phyloP scores from a whole-genome alignment of 1,139 yeast species.

The Nadsonia starkeyi-henricii region DNA sequence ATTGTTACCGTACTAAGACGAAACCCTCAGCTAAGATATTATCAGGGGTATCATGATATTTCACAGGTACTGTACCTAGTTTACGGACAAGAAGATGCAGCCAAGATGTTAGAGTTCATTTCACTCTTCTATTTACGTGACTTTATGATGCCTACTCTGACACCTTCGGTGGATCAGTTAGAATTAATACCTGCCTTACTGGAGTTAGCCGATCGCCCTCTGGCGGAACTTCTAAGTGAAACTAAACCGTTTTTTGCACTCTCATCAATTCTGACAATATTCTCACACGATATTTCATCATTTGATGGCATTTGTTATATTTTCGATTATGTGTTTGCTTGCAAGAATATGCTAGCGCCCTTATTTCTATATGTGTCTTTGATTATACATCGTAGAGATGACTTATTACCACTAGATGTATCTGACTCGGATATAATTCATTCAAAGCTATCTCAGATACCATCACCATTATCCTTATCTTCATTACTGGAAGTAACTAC shows the following conservation, averaged over 20 bases:
- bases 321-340: constrained; percentile 50
- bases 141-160: constrained; percentile 63
- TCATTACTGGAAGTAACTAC: constrained; percentile 10
- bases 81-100: constrained; percentile 26
- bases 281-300: constrained; percentile 54
- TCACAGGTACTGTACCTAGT: constrained; percentile 55
- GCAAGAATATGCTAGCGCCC: constrained; percentile 29
- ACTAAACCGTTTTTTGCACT: constrained; percentile 50
- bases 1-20: constrained; percentile 44
- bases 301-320: constrained; percentile 37
- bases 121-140: constrained; percentile 61
- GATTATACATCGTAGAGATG: constrained; percentile 29
- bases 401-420: constrained; percentile 23
- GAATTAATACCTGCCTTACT: constrained; percentile 50
- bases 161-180: constrained; percentile 52
- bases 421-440: constrained; percentile 19
- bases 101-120: constrained; percentile 39
- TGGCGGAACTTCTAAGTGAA: constrained; percentile 36
- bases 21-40: constrained; percentile 54
- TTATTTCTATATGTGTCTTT: constrained; percentile 48
- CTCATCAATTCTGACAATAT: constrained; percentile 64
- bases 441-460: constrained; percentile 17
- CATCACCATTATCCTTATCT: constrained; percentile 12
- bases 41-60: constrained; percentile 88
- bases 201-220: constrained; percentile 32